Evolutionary conservation across 1,284 basidiomycete species (phyloP).

Genomic region (Trichosporon asahii): DNA sequence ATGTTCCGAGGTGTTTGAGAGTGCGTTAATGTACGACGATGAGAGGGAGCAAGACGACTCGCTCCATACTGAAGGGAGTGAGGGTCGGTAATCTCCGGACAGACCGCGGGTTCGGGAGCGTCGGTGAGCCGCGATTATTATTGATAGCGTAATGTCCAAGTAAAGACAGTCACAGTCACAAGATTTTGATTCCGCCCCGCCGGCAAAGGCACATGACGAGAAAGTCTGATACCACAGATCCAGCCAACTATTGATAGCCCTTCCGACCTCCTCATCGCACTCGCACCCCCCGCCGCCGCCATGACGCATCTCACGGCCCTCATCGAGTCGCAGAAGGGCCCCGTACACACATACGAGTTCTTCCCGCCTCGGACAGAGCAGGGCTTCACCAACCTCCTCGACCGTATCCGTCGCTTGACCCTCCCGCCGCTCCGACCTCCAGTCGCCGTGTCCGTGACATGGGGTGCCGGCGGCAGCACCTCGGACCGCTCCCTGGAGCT

Average conservation of each 20-base stretch:
- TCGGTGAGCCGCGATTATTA: not conserved
- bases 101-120: not conserved
- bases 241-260: not conserved
- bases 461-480: conserved; percentile 95
- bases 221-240: not conserved
- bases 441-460: conserved; percentile 81
- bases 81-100: not conserved
- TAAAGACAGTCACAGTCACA: not conserved
- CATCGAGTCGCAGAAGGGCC: conserved; percentile 34
- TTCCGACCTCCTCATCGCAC: not conserved
- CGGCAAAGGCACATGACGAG: conserved; percentile 2
- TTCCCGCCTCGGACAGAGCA: conserved; percentile 92
- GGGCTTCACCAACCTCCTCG: conserved; percentile 80
- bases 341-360: conserved; percentile 89
- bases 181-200: conserved; percentile 4
- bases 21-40: not conserved
- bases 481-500: conserved; percentile 84
- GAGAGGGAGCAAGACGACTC: not conserved
- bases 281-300: not conserved
- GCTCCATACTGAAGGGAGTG: not conserved
- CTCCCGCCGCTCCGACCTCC: conserved; percentile 57
- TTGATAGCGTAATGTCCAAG: not conserved
- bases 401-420: conserved; percentile 72
- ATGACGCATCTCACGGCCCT: conserved; percentile 26
- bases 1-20: not conserved